phyloP scores from a whole-genome alignment of 176 grass and related monocot species.

The Eremochloa ophiuroides region DNA sequence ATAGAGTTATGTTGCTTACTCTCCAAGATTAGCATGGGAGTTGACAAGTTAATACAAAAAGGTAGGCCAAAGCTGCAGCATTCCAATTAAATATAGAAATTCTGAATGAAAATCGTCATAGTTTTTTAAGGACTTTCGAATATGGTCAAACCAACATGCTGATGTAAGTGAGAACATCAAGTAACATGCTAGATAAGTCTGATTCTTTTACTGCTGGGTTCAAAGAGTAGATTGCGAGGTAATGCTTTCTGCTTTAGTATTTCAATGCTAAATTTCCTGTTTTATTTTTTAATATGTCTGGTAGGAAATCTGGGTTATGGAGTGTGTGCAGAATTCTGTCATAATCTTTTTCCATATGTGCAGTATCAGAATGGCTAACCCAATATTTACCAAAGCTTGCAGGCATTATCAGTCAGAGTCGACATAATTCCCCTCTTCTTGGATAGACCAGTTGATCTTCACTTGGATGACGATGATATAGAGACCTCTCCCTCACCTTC shows the following conservation, averaged over 20 bases:
- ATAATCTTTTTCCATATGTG: not conserved
- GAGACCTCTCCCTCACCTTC: conserved; percentile 41
- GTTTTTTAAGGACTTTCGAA: too few species aligned
- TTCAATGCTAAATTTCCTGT: not conserved
- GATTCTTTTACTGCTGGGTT: not conserved
- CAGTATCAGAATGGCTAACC: conserved; percentile 30
- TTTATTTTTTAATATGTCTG: not conserved
- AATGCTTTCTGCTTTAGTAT: not conserved
- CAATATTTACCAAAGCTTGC: conserved; percentile 46
- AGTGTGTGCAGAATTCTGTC: not conserved
- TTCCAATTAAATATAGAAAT: not conserved
- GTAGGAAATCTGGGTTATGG: not conserved
- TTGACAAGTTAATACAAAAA: not conserved
- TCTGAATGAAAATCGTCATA: not conserved
- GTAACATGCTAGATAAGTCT: not conserved
- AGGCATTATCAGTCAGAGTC: conserved; percentile 63
- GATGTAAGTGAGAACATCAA: not conserved
- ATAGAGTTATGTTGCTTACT: not conserved
- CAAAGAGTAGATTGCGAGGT: not conserved
- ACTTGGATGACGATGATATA: conserved; percentile 62
- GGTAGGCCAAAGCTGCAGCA: not conserved
- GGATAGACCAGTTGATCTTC: conserved; percentile 48
- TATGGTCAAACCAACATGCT: not conserved
- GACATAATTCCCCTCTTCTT: conserved; percentile 91
- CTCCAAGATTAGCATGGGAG: not conserved